A percentile compares a stretch with the other conserved stretches of the same genome.
Evolutionary conservation across 1,284 basidiomycete species (phyloP).

Genomic region (Cryptococcus floricola): DNA sequence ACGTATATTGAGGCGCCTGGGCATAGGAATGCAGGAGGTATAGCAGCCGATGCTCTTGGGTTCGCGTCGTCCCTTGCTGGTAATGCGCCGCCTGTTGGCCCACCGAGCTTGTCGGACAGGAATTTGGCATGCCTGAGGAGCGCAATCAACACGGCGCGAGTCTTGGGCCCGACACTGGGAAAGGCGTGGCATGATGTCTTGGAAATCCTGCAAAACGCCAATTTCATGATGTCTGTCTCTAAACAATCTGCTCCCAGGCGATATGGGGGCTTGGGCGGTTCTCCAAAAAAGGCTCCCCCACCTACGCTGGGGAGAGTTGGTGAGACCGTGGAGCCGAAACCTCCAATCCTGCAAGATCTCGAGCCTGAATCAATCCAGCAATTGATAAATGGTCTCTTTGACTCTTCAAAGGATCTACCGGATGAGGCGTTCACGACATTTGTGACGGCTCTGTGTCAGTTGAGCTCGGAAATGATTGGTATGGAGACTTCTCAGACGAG

Average conservation of each 20-base stretch:
- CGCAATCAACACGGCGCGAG: constrained; percentile 70
- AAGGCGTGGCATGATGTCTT: constrained; percentile 87
- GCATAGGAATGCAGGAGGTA: constrained; percentile 49
- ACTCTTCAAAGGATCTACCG: constrained; percentile 74
- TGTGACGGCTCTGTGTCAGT: constrained; percentile 71
- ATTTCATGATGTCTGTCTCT: constrained; percentile 73
- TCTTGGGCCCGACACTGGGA: constrained; percentile 77
- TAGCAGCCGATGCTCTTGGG: constrained; percentile 69
- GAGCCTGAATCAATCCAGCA: constrained; percentile 68
- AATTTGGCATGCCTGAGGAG: constrained; percentile 88
- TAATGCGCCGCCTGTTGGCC: constrained; percentile 38
- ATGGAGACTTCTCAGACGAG: constrained; percentile 55
- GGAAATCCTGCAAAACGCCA: constrained; percentile 86
- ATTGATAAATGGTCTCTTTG: constrained; percentile 75
- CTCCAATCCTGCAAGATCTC: constrained; percentile 55
- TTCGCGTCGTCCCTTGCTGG: constrained; percentile 38
- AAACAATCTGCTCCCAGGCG: constrained; percentile 10
- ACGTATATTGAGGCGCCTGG: constrained; percentile 57
- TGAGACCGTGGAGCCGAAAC: constrained; percentile 10
- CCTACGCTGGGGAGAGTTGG: background rate
- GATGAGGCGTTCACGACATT: constrained; percentile 79
- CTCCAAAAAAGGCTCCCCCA: constrained; percentile 1
- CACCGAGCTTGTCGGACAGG: constrained; percentile 75
- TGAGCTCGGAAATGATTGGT: constrained; percentile 84
- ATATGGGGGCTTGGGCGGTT: constrained; percentile 9